A percentile compares a stretch with the other conserved stretches of the same genome.
phyloP scores from a whole-genome alignment of 495 filamentous ascomycete genomes.

The Parmelia sp. region DNA sequence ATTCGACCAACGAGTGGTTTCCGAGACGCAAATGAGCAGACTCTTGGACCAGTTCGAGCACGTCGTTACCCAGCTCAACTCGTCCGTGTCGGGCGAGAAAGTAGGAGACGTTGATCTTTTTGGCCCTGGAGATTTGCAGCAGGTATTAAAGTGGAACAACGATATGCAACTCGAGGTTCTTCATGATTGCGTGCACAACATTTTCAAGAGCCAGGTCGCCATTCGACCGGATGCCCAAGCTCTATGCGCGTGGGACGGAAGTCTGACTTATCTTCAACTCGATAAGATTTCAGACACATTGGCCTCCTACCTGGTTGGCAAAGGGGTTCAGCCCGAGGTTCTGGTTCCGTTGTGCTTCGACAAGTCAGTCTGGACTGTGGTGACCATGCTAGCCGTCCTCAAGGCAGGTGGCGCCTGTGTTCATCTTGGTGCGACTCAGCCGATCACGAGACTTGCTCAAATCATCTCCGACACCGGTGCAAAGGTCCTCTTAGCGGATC shows the following conservation, averaged over 20 bases:
- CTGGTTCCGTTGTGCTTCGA: constrained; percentile 41
- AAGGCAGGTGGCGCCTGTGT: constrained; percentile 36
- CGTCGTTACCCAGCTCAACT: too few relatives aligned
- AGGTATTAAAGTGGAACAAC: constrained; percentile 18
- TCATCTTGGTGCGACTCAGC: constrained; percentile 36
- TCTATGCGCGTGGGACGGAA: constrained; percentile 27
- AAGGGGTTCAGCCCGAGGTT: constrained; percentile 30
- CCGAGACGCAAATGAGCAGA: constrained; percentile 1
- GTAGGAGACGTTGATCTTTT: constrained; percentile 20
- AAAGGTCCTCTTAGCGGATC: too few relatives aligned
- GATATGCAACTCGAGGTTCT: background rate
- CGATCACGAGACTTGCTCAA: constrained; percentile 2
- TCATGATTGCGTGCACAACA: constrained; percentile 33
- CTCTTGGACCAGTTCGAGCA: constrained; percentile 22
- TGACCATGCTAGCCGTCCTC: constrained; percentile 41
- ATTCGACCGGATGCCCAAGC: constrained; percentile 23
- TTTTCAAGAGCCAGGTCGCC: constrained; percentile 26
- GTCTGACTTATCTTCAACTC: constrained; percentile 30
- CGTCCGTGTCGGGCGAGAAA: too few relatives aligned
- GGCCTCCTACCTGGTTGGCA: constrained; percentile 29
- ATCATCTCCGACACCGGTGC: too few relatives aligned
- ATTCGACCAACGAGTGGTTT: constrained; percentile 21
- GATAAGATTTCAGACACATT: constrained; percentile 31
- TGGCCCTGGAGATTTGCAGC: constrained; percentile 15
- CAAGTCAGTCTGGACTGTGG: constrained; percentile 39